phyloP scores from a whole-genome alignment of 495 filamentous ascomycete genomes.

The Xylaria palmicola region DNA sequence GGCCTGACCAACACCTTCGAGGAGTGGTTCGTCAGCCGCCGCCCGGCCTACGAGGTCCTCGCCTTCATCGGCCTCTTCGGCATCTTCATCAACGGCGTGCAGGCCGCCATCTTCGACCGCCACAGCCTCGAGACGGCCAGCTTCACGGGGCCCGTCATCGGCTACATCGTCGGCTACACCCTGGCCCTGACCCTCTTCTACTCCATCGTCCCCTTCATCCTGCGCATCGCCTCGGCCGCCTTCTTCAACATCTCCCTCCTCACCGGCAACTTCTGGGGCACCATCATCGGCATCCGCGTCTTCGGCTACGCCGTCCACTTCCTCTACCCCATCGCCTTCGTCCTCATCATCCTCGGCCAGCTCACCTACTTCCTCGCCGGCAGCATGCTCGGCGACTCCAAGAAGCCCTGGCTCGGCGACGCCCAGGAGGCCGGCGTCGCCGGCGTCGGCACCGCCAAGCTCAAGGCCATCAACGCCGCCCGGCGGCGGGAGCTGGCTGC shows the following conservation, averaged over 20 bases:
- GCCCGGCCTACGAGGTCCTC: conserved; percentile 90
- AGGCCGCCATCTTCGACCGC: conserved; percentile 88
- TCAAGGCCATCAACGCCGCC: conserved; percentile 64
- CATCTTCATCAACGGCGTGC: conserved; percentile 85
- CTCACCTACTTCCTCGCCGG: conserved; percentile 81
- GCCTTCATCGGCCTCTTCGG: conserved; percentile 88
- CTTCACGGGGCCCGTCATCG: conserved; percentile 68
- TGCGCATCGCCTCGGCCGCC: conserved; percentile 84
- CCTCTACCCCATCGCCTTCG: conserved; percentile 94
- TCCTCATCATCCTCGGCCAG: conserved; percentile 80
- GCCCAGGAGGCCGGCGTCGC: conserved; percentile 79
- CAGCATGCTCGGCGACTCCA: conserved; percentile 76
- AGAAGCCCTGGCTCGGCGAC: conserved; percentile 91
- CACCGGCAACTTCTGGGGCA: conserved; percentile 96
- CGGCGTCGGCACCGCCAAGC: conserved; percentile 85
- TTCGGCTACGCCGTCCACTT: conserved; percentile 81
- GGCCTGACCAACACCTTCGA: conserved; percentile 87
- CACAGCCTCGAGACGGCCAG: conserved; percentile 62
- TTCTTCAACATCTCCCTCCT: conserved; percentile 96
- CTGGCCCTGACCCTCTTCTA: conserved; percentile 83
- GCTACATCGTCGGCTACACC: conserved; percentile 86
- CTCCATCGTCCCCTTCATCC: conserved; percentile 76
- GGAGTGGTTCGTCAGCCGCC: conserved; percentile 85
- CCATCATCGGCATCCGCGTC: conserved; percentile 82
- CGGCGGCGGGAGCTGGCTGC: conserved; percentile 29